Base-by-base conservation (phyloP, 345 rosid genomes). In the Ailanthus altissimus region DNA sequence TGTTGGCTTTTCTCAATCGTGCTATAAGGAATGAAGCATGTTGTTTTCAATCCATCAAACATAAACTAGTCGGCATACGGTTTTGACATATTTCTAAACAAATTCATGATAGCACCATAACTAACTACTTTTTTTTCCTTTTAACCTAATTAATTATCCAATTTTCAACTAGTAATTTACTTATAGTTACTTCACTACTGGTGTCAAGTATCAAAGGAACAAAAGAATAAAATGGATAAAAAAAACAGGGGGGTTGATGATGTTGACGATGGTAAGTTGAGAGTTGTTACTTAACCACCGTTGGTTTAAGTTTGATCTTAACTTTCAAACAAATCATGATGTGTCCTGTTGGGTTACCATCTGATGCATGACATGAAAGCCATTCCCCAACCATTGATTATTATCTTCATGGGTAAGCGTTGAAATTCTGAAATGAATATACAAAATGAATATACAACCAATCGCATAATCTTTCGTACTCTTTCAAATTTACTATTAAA, bases 381-480 rank as follows among this genome's bases (percentile, higher is more conserved):
- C 75, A 83, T 86, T 73, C 73, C 87, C 72, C 86, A 88, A 82
- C 89, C 76, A 82, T 83, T 70, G 0, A 72, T 60, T 77, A 58
- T 69, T 77, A 58, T 69, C 85, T 79, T 88, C 10, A 8, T 54
- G 0, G 49, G 6, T 47, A 87, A 87, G 88, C 85, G 74, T 82
- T 47, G 2, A n/a, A 25, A 11, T 8, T 0, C 2, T 58, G 23
- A 10, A 32, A 32, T 18, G 14, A 18, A 9, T 5, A 28, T 68
- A 50, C 45, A 10, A 13, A 32, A 32, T 18, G 14, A 18, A 9
- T 5, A 28, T 68, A 50, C 45, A 10, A 13, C 25, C 73, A 9
- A 69, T 28, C 23, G 0, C 13, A 26, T 6, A 67, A 40, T 67
- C 70, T 65, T 43, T 20, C 51, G 28, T 12, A 42, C 21, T 0